A percentile compares a stretch with the other conserved stretches of the same genome.
Conservation (phyloP, 169 alveolate species). For the Plasmodium chabaudi region DNA sequence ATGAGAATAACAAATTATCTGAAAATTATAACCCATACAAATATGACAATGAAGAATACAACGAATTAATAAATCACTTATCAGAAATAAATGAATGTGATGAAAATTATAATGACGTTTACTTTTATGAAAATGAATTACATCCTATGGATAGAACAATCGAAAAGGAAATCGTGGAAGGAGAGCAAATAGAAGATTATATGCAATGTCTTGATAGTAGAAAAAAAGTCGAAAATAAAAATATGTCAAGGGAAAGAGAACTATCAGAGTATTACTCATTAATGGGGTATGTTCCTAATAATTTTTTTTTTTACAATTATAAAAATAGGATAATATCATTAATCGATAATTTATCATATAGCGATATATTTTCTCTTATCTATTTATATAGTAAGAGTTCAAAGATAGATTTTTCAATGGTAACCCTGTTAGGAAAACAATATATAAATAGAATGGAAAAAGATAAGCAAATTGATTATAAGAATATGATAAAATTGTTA, state of each 20-base stretch:
- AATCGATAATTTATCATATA: conserved; percentile 9
- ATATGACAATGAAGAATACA: conserved; percentile 69
- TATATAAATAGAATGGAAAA: conserved; percentile 30
- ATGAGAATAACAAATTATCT: background rate
- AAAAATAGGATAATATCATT: conserved; percentile 45
- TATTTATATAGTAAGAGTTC: conserved; percentile 12
- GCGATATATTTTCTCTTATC: conserved; percentile 43
- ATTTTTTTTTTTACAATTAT: conserved; percentile 31
- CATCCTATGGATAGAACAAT: no score
- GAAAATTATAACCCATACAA: conserved; percentile 2
- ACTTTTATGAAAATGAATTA: background rate
- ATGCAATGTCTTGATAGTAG: background rate
- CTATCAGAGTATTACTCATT: conserved; percentile 13
- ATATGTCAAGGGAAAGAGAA: background rate
- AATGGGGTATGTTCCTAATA: conserved; percentile 69
- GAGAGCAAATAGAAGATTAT: background rate
- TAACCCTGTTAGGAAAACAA: conserved; percentile 30
- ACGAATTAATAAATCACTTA: conserved; percentile 24
- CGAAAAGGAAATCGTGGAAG: background rate
- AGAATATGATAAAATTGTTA: conserved; percentile 49
- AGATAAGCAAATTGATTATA: conserved; percentile 34
- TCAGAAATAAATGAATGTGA: conserved; percentile 3
- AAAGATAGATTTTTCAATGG: conserved; percentile 3
- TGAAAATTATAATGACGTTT: background rate
- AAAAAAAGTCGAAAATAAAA: background rate